These are phyloP conservation scores for Dactylellina sp. DNA, from an alignment of 2,329 filamentous ascomycete species.

Conservation along the genomic window DNA sequence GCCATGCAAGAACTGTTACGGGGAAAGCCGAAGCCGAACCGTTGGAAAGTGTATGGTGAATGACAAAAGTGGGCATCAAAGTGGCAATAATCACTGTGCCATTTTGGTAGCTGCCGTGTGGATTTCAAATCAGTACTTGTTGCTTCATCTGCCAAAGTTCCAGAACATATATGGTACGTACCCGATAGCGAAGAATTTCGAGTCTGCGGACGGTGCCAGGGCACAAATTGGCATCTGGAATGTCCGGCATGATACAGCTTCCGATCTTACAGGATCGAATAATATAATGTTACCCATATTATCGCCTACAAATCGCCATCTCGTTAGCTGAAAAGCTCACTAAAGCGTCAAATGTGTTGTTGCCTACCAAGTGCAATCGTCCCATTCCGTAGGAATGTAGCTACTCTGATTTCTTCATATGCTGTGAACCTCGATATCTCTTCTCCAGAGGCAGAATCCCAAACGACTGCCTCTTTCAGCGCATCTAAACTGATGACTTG, in stretches of 20 bases:
- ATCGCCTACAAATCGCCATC: slow-evolving; percentile 74
- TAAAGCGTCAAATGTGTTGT: slow-evolving; percentile 2
- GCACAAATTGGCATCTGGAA: slow-evolving; percentile 97
- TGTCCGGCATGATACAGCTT: slow-evolving; percentile 90
- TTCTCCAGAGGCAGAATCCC: slow-evolving; percentile 92
- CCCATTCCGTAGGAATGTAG: slow-evolving; percentile 95
- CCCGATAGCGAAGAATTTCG: slow-evolving; percentile 95
- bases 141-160: neutral
- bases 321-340: slow-evolving; percentile 52
- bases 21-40: slow-evolving; percentile 82
- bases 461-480: slow-evolving; percentile 91
- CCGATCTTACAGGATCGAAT: slow-evolving; percentile 91
- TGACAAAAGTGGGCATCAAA: slow-evolving; percentile 90
- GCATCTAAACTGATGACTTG: slow-evolving; percentile 93
- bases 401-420: slow-evolving; percentile 85
- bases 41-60: slow-evolving; percentile 90
- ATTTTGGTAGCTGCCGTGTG: slow-evolving; percentile 85
- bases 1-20: slow-evolving; percentile 89
- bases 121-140: slow-evolving; percentile 13
- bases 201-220: slow-evolving; percentile 87
- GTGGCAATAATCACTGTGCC: slow-evolving; percentile 91
- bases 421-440: slow-evolving; percentile 92
- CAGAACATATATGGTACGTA: slow-evolving; percentile 65
- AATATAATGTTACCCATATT: slow-evolving; percentile 91
- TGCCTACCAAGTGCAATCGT: slow-evolving; percentile 92